These are phyloP conservation scores for Tympanopsis confertula DNA, from an alignment of 2,329 filamentous ascomycete species.

Conservation along the genomic window DNA sequence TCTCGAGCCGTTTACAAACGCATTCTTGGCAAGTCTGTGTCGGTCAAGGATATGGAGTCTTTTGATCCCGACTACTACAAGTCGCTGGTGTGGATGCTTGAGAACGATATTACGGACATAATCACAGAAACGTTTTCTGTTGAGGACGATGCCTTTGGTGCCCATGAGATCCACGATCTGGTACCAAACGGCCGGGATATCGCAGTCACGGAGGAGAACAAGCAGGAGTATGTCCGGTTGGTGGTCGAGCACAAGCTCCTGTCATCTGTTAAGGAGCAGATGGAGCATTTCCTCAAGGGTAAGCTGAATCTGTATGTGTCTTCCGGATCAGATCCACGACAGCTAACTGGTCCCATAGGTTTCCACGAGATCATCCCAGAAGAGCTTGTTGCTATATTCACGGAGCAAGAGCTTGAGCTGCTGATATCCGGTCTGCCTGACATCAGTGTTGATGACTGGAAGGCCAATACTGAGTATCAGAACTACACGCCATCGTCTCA, in stretches of 20 bases:
- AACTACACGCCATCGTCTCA: conserved; percentile 90
- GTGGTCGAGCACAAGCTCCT: conserved; percentile 90
- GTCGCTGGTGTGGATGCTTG: conserved; percentile 93
- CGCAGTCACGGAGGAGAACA: conserved; percentile 92
- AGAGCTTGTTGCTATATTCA: conserved; percentile 92
- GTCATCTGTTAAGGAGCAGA: conserved; percentile 84
- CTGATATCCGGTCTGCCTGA: conserved; percentile 94
- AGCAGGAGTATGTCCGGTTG: conserved; percentile 83
- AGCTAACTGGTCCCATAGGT: conserved; percentile 34
- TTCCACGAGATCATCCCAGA: conserved; percentile 98
- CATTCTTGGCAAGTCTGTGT: conserved; percentile 87
- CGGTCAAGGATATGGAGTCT: conserved; percentile 98
- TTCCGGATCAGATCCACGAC: not conserved
- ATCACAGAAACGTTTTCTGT: conserved; percentile 94
- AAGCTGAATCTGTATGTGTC: conserved; percentile 14
- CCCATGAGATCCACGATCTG: conserved; percentile 76
- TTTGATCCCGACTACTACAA: conserved; percentile 99
- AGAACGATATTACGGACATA: conserved; percentile 96
- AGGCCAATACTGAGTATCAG: conserved; percentile 96
- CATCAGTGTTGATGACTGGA: conserved; percentile 98
- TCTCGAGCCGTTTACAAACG: conserved; percentile 97
- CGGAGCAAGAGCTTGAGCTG: conserved; percentile 92
- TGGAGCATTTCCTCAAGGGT: conserved; percentile 84
- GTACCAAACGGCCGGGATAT: conserved; percentile 81
- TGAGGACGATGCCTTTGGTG: conserved; percentile 88